Evolutionary conservation across 306 rosid species (phyloP).

Genomic region (Citrullus mucosospermus): DNA sequence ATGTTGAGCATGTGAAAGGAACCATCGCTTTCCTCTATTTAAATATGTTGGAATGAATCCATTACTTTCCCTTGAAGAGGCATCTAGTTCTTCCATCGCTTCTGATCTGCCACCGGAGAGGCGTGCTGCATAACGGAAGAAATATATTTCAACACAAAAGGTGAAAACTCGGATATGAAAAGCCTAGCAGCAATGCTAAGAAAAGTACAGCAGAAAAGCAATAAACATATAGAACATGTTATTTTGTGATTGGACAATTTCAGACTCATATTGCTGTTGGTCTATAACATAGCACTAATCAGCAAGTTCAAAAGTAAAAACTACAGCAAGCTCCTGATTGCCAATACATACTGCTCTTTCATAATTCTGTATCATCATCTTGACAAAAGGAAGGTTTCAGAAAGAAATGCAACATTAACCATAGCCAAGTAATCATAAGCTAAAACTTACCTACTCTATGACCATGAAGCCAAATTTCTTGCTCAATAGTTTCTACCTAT

Average conservation of each 20-base stretch:
- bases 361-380: background rate
- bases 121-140: constrained; percentile 40
- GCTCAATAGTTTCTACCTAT: background rate
- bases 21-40: constrained; percentile 55
- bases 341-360: background rate
- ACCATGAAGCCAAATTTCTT: background rate
- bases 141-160: constrained; percentile 14
- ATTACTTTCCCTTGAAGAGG: constrained; percentile 34
- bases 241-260: background rate
- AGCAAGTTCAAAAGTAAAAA: background rate
- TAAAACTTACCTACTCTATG: background rate
- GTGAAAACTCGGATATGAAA: background rate
- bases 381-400: background rate
- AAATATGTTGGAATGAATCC: constrained; percentile 41
- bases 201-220: background rate
- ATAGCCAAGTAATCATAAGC: background rate
- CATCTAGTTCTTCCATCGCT: constrained; percentile 58
- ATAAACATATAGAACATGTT: background rate
- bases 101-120: constrained; percentile 52
- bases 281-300: background rate
- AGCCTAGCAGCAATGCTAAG: background rate
- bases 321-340: background rate
- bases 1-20: constrained; percentile 69
- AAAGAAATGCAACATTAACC: background rate
- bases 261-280: background rate